Evolutionary conservation across 306 rosid genomes (phyloP), one percentile per base, ranked within the genome.

Genomic region (Malus sieversii): DNA sequence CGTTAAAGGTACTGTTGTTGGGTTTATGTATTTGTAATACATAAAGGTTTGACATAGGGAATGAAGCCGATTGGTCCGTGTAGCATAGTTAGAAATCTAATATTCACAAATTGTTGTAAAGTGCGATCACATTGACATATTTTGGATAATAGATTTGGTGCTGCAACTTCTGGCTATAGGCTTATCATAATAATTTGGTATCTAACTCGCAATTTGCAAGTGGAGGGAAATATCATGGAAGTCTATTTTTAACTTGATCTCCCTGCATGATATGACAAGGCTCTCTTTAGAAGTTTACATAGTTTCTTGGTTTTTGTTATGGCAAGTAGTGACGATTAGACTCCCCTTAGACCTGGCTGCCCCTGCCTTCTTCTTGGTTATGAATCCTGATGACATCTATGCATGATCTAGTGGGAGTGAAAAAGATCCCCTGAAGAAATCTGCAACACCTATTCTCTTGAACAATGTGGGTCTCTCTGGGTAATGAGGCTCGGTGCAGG

Each of bases 401-500:
- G 71, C 78, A 85, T 19, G 90, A 82, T 75, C 66, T 63, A 86
- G 82, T 52, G 68, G 53, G 2, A 71, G 70, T 16, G 81, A 20
- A 73, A 85, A 85, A 25, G 32, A 73, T 16, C 73, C 84, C 52
- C 22, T 75, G 62, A 71, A 78, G 75, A 67, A 86, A 25, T 88
- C 88, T n/a, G 68, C 75, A 23, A 84, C 88, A 6, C 71, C 48
- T 51, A 82, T 60, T 53, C 66, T 82, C 22, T 75, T 72, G 74
- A 84, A 87, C 61, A 67, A 13, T 22, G 88, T 73, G 15, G 85
- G 88, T 38, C 22, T 80, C 44, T 86, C 23, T 8, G 79, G 62
- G 82, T 82, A 6, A 88, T 9, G 66, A 88, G 79, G 71, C 79
- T 74, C 32, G 85, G 78, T 19, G 81, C 64, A 22, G 91, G 95